A percentile compares a stretch with the other conserved stretches of the same genome.
Conservation (phyloP, 148 eudicot genomes). For the Spergularia marina region DNA sequence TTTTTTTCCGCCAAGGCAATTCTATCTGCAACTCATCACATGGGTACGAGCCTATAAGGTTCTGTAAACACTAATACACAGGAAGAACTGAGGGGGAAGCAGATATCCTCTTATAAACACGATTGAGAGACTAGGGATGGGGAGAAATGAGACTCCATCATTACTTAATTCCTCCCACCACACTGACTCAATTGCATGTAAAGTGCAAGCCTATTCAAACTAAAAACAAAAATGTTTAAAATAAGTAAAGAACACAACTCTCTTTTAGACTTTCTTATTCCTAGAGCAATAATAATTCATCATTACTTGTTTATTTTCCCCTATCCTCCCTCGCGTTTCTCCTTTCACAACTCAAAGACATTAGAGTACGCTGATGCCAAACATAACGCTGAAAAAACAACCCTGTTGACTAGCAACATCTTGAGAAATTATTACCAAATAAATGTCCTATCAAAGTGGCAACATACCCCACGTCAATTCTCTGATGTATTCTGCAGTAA, state of each 20-base stretch:
- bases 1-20: too few species aligned
- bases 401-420: background rate
- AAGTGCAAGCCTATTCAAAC: background rate
- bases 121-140: too few species aligned
- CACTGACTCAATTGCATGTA: too few species aligned
- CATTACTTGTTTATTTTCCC: background rate
- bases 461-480: conserved; percentile 87
- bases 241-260: background rate
- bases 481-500: conserved; percentile 92
- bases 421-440: background rate
- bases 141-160: too few species aligned
- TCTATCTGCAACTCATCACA: too few species aligned
- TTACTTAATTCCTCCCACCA: too few species aligned
- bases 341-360: background rate
- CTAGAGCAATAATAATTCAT: background rate
- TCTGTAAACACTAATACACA: too few species aligned
- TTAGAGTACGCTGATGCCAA: too few species aligned
- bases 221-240: background rate
- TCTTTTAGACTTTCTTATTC: background rate
- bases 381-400: background rate
- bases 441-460: conserved; percentile 1
- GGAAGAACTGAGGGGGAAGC: too few species aligned
- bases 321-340: background rate
- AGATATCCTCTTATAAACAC: too few species aligned
- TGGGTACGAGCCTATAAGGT: too few species aligned